Conservation (phyloP, 306 rosid species). For the Benincasa hispida region DNA sequence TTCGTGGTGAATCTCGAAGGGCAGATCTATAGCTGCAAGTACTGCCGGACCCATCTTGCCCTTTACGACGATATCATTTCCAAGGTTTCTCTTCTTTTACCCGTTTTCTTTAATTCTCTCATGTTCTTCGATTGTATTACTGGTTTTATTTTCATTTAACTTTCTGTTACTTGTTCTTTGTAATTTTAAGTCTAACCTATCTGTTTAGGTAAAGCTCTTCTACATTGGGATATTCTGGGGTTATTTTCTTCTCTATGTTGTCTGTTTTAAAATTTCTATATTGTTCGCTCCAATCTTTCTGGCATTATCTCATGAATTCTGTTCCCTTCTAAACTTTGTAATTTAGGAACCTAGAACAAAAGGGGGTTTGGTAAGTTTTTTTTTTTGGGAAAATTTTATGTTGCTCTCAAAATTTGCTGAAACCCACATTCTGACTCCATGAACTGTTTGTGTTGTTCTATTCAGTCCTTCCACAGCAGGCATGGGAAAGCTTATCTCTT, state of each 20-base stretch:
- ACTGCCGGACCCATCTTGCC: conserved; percentile 14
- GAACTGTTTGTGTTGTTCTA: conserved; percentile 16
- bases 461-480: conserved; percentile 63
- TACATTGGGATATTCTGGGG: too few species aligned
- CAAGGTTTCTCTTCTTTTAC: neutral
- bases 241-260: neutral
- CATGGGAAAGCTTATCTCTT: conserved; percentile 93
- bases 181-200: too few species aligned
- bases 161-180: neutral
- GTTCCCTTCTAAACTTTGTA: neutral
- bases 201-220: neutral
- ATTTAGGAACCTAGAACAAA: neutral
- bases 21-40: conserved; percentile 6
- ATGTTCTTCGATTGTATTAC: neutral
- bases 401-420: neutral
- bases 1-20: conserved; percentile 11
- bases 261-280: neutral
- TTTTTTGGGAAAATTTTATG: neutral
- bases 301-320: neutral
- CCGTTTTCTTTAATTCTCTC: neutral
- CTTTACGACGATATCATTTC: conserved; percentile 4
- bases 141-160: neutral
- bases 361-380: neutral
- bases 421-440: conserved; percentile 19
- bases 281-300: neutral